Conservation (phyloP, 1,284 basidiomycete species). For the Malassezia vespertilionis region DNA sequence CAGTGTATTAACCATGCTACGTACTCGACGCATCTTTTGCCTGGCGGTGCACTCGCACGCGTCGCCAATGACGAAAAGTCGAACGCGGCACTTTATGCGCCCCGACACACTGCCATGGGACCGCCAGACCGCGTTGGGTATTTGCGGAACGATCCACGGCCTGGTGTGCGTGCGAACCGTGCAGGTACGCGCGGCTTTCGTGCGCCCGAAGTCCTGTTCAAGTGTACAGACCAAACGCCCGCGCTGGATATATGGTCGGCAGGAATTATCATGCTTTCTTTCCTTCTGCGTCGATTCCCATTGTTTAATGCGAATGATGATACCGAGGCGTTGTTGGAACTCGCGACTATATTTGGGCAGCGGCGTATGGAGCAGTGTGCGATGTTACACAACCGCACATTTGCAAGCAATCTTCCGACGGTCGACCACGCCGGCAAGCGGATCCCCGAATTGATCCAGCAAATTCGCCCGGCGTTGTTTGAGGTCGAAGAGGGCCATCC, state of each 20-base stretch:
- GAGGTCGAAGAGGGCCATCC: constrained; percentile 26
- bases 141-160: constrained; percentile 49
- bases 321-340: constrained; percentile 87
- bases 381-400: constrained; percentile 60
- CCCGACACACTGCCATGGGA: constrained; percentile 25
- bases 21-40: constrained; percentile 30
- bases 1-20: constrained; percentile 32
- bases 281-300: constrained; percentile 84
- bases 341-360: constrained; percentile 75
- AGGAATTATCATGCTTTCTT: constrained; percentile 82
- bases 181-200: constrained; percentile 94
- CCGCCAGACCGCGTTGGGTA: constrained; percentile 41
- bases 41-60: constrained; percentile 29
- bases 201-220: constrained; percentile 88
- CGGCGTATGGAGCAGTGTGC: constrained; percentile 74
- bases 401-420: constrained; percentile 34
- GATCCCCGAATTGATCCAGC: constrained; percentile 33
- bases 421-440: constrained; percentile 21
- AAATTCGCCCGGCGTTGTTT: constrained; percentile 33
- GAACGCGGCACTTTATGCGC: constrained; percentile 13
- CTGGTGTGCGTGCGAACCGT: constrained; percentile 82
- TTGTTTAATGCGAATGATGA: constrained; percentile 91
- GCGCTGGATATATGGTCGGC: constrained; percentile 95
- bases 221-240: constrained; percentile 89
- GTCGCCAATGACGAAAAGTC: constrained; percentile 47